Base-by-base conservation (phyloP, 768 basidiomycete species). In the Trametes maxima region DNA sequence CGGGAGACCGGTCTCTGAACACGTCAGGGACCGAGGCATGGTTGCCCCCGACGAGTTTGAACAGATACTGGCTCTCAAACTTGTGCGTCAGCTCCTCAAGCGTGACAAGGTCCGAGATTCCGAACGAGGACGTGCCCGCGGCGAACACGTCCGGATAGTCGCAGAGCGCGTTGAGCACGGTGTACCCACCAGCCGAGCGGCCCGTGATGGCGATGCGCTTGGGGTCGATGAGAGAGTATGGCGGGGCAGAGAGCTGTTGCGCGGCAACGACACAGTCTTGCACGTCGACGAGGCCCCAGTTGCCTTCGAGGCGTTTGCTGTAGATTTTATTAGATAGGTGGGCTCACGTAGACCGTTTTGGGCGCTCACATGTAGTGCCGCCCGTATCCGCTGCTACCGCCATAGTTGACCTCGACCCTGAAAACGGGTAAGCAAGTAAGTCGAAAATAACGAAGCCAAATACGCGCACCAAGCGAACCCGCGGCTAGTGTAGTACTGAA, bases 251-350 rank as follows among this genome's bases (percentile, higher is more conserved):
- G 39, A 92, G 79, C 36, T 77, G 66, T 21, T 72, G 74, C 0
- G 84, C 82, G 2, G 88, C 84, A n/a, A 74, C 69, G 40, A 84
- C 83, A 59, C 83, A 84, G 68, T 94, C 92, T 19, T 80, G 74
- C 1, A 88, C 80, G 65, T 94, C 92, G 8, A 86, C 81, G 14
- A 91, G 65, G 3, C 91, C 92, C 92, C 92, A 94, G 13, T 83
- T 74, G 5, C 78, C 80, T 40, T 77, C 76, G 3, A 94, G 82
- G 16, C 87, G 81, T 54, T 80, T 79, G 59, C 76, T 76, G 62
- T 3, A 17, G 22, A 14, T 33, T 19, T 19, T 42, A 36, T 10
- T 13, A 21, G 45, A 49, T 17, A 8, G 5, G 13, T 33, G 16
- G 22, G 10, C 14, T 3, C 35, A 42, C 12, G 35, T 14, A n/a